Base-by-base conservation (phyloP, 208 protist species). In the Trypanosomatidae sp. region DNA sequence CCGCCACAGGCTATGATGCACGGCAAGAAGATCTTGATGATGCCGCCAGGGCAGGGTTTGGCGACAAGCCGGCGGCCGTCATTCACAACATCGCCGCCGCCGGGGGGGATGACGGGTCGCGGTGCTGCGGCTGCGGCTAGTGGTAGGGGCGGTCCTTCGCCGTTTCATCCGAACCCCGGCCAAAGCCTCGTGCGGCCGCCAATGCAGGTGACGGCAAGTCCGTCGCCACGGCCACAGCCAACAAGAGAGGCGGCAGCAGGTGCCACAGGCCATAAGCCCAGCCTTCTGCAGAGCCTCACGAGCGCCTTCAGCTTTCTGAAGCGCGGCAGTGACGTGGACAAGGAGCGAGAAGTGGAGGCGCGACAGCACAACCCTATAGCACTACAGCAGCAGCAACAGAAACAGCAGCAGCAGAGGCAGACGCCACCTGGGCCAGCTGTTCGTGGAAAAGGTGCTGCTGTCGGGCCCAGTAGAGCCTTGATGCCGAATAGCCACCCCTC, bases 11-110 rank as follows among this genome's bases (percentile, higher is more conserved):
- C 65, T 2, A 22, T 55, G 65, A 22, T 30, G 15, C 7, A 15
- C 5, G 15, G 28, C n/a, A 55, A 52, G 43, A 73, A 69, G 75
- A 60, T 80, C 64, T 67, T 76, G 58, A 70, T 56, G 66, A 58
- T 50, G 62, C 30, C 58, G n/a, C n/a, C 17, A 39, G 43, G 25
- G 33, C 43, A 15, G 49, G 47, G 41, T 28, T 33, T n/a, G 22
- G 47, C 2, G 0, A 12, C 41, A 44, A 30, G 33, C 19, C 49
- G 33, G 39, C 41, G 9, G 49, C n/a, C 39, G 52, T 36, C 17
- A 17, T 50, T 10, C 25, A 9, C 66, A 1, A 8, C 50, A 25
- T 68, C 64, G 6, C 10, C 43, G 44, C 46, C 64, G 6, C 25
- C 44, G 28, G 64, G 19, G 44, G 15, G 3, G 44, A 33, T 17